Base-by-base conservation (phyloP, 345 rosid genomes). In the Lumnitzera racemosa region DNA sequence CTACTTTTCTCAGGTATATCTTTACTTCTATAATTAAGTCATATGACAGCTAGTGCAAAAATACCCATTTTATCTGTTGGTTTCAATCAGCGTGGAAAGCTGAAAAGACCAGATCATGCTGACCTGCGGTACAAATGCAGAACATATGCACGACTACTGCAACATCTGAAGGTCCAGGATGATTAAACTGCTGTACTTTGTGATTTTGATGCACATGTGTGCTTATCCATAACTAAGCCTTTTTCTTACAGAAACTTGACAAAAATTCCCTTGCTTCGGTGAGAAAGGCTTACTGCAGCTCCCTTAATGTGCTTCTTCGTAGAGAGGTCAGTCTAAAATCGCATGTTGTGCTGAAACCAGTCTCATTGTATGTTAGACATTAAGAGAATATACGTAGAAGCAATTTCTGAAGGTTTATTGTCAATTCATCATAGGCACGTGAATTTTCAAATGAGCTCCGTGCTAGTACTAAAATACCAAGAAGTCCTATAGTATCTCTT, bases 381-480 rank as follows among this genome's bases (percentile, higher is more conserved):
- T 36, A 36, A 36, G 7, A 36, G 43, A 36, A 36, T 36, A 36
- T 36, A 36, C 9, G 5, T 36, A 36, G 9, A 36, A 5, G 43
- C 11, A 27, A 9, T 36, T 36, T 36, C 43, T 36, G 11, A 36
- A 36, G 43, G 43, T 9, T 36, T 36, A 5, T 36, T 36, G 43
- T 36, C 43, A 7, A 36, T 9, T 46, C 12, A 68, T 56, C 63
- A 24, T 80, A 90, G 99, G 97, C 99, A 76, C 97, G 96, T 53
- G 99, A 95, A 73, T 95, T 90, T 61, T 92, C 97, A 50, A 95
- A 88, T 66, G 99, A 95, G 81, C 99, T 95, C 73, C 99, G 99
- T 80, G 96, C 97, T 67, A 85, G 99, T 70, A 90, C 97, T 66
- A 95, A 95, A 80, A 94, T 91, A 66, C 82, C 99, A 59, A 83